Evolutionary conservation across 2,329 filamentous ascomycete species (phyloP).

Genomic region (Aureobasidium vineae): DNA sequence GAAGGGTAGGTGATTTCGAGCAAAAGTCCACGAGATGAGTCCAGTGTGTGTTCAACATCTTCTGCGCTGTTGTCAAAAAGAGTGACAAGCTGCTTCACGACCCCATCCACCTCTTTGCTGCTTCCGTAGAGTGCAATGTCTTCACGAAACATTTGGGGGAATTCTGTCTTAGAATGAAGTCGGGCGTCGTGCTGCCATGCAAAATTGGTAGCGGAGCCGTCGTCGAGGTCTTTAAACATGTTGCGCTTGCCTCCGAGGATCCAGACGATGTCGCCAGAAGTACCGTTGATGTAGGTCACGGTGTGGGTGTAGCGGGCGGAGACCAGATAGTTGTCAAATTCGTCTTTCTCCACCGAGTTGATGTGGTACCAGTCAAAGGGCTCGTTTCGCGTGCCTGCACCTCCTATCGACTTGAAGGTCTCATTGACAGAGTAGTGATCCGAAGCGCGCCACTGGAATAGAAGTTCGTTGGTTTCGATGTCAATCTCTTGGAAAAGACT

Average conservation of each 20-base stretch:
- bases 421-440: conserved; percentile 53
- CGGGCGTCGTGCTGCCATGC: conserved; percentile 54
- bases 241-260: conserved; percentile 43
- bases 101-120: conserved; percentile 25
- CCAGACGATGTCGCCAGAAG: conserved; percentile 53
- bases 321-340: conserved; percentile 54
- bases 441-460: conserved; percentile 59
- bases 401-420: conserved; percentile 39
- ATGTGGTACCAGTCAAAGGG: conserved; percentile 57
- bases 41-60: conserved; percentile 36
- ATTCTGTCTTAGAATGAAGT: conserved; percentile 46
- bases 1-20: conserved; percentile 38
- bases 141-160: conserved; percentile 37
- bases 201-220: conserved; percentile 37
- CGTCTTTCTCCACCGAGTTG: conserved; percentile 56
- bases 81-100: conserved; percentile 31
- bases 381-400: conserved; percentile 41
- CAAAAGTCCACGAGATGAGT: conserved; percentile 36
- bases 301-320: conserved; percentile 53
- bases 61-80: conserved; percentile 52
- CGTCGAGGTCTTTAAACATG: conserved; percentile 34
- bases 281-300: conserved; percentile 50
- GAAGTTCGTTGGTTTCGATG: conserved; percentile 52
- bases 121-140: background rate
- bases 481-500: conserved; percentile 43